phyloP scores from a whole-genome alignment of 305 asterid species.

The Lippia alba region DNA sequence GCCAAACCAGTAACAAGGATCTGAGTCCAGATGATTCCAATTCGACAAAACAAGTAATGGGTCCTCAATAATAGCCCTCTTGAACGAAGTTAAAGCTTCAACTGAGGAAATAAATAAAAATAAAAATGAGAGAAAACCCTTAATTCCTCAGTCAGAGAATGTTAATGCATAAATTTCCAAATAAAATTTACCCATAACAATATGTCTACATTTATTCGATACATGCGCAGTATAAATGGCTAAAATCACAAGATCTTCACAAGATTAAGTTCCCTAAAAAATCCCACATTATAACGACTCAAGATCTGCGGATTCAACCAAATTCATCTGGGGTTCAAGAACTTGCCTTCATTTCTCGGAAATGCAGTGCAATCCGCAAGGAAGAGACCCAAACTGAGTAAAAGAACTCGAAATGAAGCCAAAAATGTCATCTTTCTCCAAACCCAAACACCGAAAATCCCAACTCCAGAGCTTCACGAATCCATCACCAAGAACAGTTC shows the following conservation, averaged over 20 bases:
- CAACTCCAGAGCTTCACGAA: conserved; percentile 40
- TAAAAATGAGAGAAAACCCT: conserved; percentile 29
- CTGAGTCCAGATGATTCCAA: conserved; percentile 80
- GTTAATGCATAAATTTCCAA: conserved; percentile 1
- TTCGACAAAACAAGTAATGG: conserved; percentile 74
- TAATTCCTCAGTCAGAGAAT: conserved; percentile 23
- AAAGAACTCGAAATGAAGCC: conserved; percentile 46
- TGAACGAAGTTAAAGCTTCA: conserved; percentile 73
- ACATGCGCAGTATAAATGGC: conserved; percentile 15
- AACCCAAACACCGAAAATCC: conserved; percentile 18
- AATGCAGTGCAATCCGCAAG: conserved; percentile 52
- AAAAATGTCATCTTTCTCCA: conserved; percentile 51
- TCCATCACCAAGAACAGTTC: conserved; percentile 49
- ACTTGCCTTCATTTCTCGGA: conserved; percentile 69
- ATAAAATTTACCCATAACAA: conserved; percentile 3
- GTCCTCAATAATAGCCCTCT: conserved; percentile 89
- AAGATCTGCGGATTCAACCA: conserved; percentile 57
- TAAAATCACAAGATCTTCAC: conserved; percentile 36
- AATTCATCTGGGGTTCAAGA: conserved; percentile 4
- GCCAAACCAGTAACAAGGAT: conserved; percentile 88
- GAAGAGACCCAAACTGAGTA: conserved; percentile 52
- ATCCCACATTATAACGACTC: conserved; percentile 34
- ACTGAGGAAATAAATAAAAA: conserved; percentile 44
- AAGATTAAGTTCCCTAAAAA: conserved; percentile 14
- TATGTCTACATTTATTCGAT: not conserved